Evolutionary conservation across 768 basidiomycete species (phyloP).

Genomic region (Russula foetens): DNA sequence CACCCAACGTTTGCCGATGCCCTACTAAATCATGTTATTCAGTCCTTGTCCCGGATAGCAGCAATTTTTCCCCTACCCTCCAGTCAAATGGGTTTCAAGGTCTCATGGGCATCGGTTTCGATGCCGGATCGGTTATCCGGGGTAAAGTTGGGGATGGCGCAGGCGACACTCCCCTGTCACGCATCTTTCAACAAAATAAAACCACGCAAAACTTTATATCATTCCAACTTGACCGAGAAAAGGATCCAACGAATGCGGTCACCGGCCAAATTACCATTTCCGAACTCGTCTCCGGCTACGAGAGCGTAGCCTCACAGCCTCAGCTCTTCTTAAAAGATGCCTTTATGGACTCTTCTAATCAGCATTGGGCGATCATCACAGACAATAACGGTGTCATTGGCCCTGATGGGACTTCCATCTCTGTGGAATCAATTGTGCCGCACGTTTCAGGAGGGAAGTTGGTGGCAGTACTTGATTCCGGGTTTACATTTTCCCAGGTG

Average conservation of each 20-base stretch:
- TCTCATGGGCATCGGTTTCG: slow-evolving; percentile 73
- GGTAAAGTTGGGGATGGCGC: slow-evolving; percentile 41
- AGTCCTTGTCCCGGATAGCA: slow-evolving; percentile 61
- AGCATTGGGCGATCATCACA: slow-evolving; percentile 74
- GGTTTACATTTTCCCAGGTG: slow-evolving; percentile 65
- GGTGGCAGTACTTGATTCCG: slow-evolving; percentile 69
- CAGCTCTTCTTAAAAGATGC: slow-evolving; percentile 59
- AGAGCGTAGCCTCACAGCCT: slow-evolving; percentile 52
- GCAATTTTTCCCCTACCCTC: slow-evolving; percentile 55
- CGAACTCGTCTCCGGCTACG: slow-evolving; percentile 54
- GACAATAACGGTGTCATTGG: slow-evolving; percentile 67
- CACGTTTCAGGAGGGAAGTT: slow-evolving; percentile 54
- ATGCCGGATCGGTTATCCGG: slow-evolving; percentile 56
- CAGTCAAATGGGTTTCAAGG: slow-evolving; percentile 57
- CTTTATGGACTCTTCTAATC: slow-evolving; percentile 51
- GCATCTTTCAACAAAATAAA: slow-evolving; percentile 54
- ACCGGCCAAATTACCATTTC: slow-evolving; percentile 64
- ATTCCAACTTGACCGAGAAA: slow-evolving; percentile 53
- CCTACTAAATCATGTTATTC: not conserved
- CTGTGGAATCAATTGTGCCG: slow-evolving; percentile 57
- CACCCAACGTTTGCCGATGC: not conserved
- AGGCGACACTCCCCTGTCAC: slow-evolving; percentile 54
- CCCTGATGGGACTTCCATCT: slow-evolving; percentile 61
- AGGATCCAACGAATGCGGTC: slow-evolving; percentile 42
- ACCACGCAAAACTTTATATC: slow-evolving; percentile 58